A percentile compares a stretch with the other conserved stretches of the same genome.
These are phyloP conservation scores for Camillea tinctor DNA, from an alignment of 2,329 filamentous ascomycete species.

Conservation along the genomic window DNA sequence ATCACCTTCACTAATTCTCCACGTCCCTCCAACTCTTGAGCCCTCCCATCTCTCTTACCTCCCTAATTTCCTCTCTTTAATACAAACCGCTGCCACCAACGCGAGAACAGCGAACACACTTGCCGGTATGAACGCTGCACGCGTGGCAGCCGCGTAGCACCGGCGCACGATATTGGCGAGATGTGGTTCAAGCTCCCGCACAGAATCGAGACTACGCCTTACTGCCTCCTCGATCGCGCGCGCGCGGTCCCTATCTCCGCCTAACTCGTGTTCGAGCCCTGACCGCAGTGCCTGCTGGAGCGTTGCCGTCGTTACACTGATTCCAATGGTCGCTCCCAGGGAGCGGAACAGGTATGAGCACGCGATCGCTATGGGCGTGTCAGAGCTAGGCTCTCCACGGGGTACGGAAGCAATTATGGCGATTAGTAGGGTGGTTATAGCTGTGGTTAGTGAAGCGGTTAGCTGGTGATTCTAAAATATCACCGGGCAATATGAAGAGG, in stretches of 20 bases:
- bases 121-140: slow-evolving; percentile 41
- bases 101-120: slow-evolving; percentile 37
- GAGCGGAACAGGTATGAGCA: slow-evolving; percentile 81
- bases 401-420: slow-evolving; percentile 69
- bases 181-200: slow-evolving; percentile 61
- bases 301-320: slow-evolving; percentile 69
- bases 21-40: not conserved
- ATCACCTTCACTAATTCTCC: not conserved
- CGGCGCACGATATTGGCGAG: slow-evolving; percentile 58
- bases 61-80: slow-evolving; percentile 56
- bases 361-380: slow-evolving; percentile 74
- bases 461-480: not conserved
- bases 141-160: slow-evolving; percentile 59
- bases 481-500: not conserved
- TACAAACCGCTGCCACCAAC: slow-evolving; percentile 46
- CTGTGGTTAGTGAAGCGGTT: slow-evolving; percentile 47
- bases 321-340: slow-evolving; percentile 72
- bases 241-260: slow-evolving; percentile 55
- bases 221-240: slow-evolving; percentile 67
- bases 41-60: slow-evolving; percentile 8
- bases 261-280: slow-evolving; percentile 52
- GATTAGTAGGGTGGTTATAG: slow-evolving; percentile 70
- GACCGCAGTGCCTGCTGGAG: slow-evolving; percentile 67
- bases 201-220: slow-evolving; percentile 67
- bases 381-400: slow-evolving; percentile 40